Percentiles rank a stretch among this genome's conserved stretches.
phyloP scores from a whole-genome alignment of 176 grass and related monocot genomes.

The Paspalum vaginatum region DNA sequence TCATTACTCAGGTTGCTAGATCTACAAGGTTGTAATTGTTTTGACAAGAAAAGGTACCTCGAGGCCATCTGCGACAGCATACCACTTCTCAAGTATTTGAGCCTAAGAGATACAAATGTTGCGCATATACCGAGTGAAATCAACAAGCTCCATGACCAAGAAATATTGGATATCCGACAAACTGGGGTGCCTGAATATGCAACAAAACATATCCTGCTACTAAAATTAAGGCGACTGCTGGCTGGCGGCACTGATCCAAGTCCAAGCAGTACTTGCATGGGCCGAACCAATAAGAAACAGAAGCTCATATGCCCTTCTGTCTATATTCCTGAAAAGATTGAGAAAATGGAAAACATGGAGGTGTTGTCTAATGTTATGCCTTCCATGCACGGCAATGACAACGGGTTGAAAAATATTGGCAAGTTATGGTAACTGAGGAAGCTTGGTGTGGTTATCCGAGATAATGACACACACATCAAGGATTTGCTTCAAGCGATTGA shows the following conservation, averaged over 20 bases:
- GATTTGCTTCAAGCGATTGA: constrained; percentile 8
- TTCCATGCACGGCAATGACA: neutral
- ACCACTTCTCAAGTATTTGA: constrained; percentile 28
- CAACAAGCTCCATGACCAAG: constrained; percentile 34
- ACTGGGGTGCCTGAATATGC: neutral
- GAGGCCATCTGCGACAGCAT: constrained; percentile 27
- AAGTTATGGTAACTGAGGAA: constrained; percentile 33
- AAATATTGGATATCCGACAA: constrained; percentile 38
- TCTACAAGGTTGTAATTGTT: constrained; percentile 9
- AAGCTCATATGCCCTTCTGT: no score
- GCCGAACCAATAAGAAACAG: no score
- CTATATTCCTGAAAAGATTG: neutral
- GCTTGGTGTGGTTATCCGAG: constrained; percentile 10
- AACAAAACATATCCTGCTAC: neutral
- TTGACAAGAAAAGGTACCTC: neutral
- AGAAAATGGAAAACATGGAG: constrained; percentile 25
- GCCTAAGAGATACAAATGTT: constrained; percentile 18
- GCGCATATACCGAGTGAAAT: constrained; percentile 12
- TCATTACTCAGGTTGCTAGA: constrained; percentile 31
- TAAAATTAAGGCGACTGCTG: constrained; percentile 33
- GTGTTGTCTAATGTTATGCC: neutral
- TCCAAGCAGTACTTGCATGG: neutral
- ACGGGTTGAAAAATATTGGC: constrained; percentile 16
- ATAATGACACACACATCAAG: neutral
- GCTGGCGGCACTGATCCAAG: neutral